Evolutionary conservation across 768 basidiomycete species (phyloP).

Genomic region (Auricularia sp.): DNA sequence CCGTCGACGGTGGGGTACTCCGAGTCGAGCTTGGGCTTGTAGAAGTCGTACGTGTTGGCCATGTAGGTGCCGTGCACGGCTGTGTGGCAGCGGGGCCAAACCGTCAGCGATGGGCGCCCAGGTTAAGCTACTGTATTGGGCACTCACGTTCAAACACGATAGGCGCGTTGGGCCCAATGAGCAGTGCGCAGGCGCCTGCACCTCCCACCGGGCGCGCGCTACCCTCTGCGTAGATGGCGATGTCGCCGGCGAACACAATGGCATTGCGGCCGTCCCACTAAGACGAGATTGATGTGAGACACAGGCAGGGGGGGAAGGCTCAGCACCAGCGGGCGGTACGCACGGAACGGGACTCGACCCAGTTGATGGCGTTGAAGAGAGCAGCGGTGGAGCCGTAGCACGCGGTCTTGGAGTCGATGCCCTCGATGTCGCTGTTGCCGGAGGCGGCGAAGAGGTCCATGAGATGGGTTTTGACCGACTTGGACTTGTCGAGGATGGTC

Average conservation of each 20-base stretch:
- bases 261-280: constrained; percentile 94
- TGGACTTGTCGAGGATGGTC: constrained; percentile 99
- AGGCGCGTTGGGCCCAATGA: constrained; percentile 95
- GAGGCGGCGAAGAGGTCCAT: constrained; percentile 95
- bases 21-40: constrained; percentile 93
- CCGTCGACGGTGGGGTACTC: constrained; percentile 98
- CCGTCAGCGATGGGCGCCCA: neutral
- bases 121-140: neutral
- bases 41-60: constrained; percentile 98
- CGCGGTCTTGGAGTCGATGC: constrained; percentile 98
- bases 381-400: constrained; percentile 99
- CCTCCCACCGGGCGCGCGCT: constrained; percentile 92
- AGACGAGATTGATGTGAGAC: neutral
- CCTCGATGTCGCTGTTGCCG: constrained; percentile 96
- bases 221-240: constrained; percentile 96
- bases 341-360: constrained; percentile 79
- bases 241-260: constrained; percentile 93
- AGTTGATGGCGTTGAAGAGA: constrained; percentile 97
- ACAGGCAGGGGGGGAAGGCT: neutral
- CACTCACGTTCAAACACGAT: constrained; percentile 87
- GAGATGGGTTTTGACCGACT: constrained; percentile 94
- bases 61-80: constrained; percentile 95
- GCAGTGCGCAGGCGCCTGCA: constrained; percentile 88
- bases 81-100: constrained; percentile 23
- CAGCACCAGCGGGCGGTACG: neutral